phyloP scores from a whole-genome alignment of 2,329 filamentous ascomycete genomes.

The Ascochyta clinopodiicola region DNA sequence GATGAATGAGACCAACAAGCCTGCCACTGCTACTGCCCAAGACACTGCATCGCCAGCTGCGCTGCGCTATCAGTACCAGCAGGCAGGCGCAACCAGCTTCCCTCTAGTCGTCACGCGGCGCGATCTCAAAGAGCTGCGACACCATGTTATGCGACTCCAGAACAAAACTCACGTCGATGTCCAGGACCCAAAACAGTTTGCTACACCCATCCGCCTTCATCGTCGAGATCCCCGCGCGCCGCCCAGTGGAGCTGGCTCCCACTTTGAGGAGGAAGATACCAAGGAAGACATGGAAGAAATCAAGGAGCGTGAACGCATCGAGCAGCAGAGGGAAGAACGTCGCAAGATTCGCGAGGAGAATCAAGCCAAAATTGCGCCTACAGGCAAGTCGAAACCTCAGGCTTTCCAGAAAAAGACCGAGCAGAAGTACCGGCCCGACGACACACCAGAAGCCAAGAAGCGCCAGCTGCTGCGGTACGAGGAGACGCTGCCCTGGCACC shows the following conservation, averaged over 20 bases:
- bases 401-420: conserved; percentile 79
- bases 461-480: conserved; percentile 76
- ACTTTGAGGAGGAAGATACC: conserved; percentile 60
- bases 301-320: conserved; percentile 65
- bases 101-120: conserved; percentile 85
- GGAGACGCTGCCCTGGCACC: conserved; percentile 93
- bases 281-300: conserved; percentile 72
- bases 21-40: conserved; percentile 12
- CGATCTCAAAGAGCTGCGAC: conserved; percentile 77
- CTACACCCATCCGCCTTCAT: conserved; percentile 85
- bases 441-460: conserved; percentile 74
- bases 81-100: conserved; percentile 34
- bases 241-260: conserved; percentile 55
- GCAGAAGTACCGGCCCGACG: conserved; percentile 83
- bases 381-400: conserved; percentile 71
- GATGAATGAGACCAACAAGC: conserved; percentile 38
- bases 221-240: conserved; percentile 78
- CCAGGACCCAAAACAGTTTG: conserved; percentile 82
- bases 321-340: conserved; percentile 72
- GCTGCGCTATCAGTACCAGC: conserved; percentile 37
- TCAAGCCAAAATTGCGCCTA: conserved; percentile 90
- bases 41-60: conserved; percentile 27
- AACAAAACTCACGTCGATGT: conserved; percentile 66
- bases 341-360: conserved; percentile 87
- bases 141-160: conserved; percentile 86